Conservation (phyloP, 345 rosid species). For the Raphanus sativus region DNA sequence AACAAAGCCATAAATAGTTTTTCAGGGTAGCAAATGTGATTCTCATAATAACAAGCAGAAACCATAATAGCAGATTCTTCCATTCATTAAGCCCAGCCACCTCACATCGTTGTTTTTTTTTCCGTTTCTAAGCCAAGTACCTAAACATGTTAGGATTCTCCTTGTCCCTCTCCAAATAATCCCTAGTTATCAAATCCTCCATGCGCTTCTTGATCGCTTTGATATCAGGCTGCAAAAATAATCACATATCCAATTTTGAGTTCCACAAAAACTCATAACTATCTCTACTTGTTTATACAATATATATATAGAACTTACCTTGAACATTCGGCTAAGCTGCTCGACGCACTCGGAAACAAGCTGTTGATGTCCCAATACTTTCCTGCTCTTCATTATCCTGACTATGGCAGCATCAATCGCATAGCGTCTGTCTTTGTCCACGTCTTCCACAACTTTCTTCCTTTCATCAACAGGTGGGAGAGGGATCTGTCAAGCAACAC, state of each 20-base stretch:
- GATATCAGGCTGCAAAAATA: constrained; percentile 75
- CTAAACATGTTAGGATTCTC: constrained; percentile 67
- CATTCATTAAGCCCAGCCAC: constrained; percentile 1
- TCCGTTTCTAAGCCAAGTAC: constrained; percentile 62
- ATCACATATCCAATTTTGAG: neutral
- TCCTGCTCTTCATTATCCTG: constrained; percentile 95
- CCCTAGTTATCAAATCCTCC: constrained; percentile 85
- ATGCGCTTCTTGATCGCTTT: constrained; percentile 94
- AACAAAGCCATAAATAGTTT: constrained; percentile 9
- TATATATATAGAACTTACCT: constrained; percentile 44
- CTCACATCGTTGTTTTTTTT: constrained; percentile 7
- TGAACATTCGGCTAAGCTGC: constrained; percentile 94
- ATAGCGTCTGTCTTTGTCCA: constrained; percentile 83
- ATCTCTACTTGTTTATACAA: neutral
- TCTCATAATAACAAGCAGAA: constrained; percentile 28
- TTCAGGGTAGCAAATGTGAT: constrained; percentile 14
- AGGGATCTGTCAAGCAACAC: constrained; percentile 58
- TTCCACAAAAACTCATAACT: neutral
- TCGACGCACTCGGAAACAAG: constrained; percentile 86
- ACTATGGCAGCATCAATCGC: constrained; percentile 98
- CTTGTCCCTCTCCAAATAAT: constrained; percentile 88
- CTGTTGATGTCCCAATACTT: constrained; percentile 84
- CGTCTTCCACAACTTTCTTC: constrained; percentile 92
- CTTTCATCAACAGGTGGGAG: constrained; percentile 93
- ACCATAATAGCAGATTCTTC: neutral